Base-by-base conservation (phyloP, 2,329 filamentous ascomycete genomes). In the Coniochaeta hoffmannii region DNA sequence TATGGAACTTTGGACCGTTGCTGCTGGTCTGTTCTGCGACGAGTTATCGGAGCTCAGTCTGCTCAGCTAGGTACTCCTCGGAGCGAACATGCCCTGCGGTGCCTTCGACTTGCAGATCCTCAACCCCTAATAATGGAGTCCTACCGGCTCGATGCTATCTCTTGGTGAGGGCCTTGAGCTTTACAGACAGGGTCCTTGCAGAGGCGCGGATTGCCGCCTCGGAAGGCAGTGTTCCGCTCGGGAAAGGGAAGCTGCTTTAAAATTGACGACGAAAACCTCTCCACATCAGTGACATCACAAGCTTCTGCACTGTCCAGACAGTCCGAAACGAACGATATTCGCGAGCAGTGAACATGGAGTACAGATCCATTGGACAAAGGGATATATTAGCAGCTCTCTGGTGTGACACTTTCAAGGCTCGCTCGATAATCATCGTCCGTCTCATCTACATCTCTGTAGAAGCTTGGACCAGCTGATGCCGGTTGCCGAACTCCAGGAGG, bases 151-250 rank as follows among this genome's bases (percentile, higher is more conserved):
- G n/a, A n/a, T n/a, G n/a, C n/a, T n/a, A n/a, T n/a, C n/a, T n/a
- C n/a, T n/a, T n/a, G n/a, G n/a, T n/a, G n/a, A n/a, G n/a, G n/a
- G n/a, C n/a, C n/a, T n/a, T n/a, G n/a, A n/a, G n/a, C 36, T 41
- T 46, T 15, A 19, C 10, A 28, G n/a, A n/a, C 41, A 46, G 22
- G 41, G 24, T 28, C 10, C 36, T 19, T 15, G 19, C 9, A 50
- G 53, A 35, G 34, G 49, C 35, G 38, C 31, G 12, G 34, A 56
- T 53, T 53, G 54, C 44, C 41, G 36, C 36, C 17, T 52, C 62
- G 62, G 62, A 62, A 61, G 58, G 49, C 36, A 28, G 55, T 26
- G 55, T 61, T 61, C 62, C 61, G 62, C 56, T 41, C 54, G 59
- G 55, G 53, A 59, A 54, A n/a, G 53, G 34, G 51, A 55, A 51